A percentile compares a stretch with the other conserved stretches of the same genome.
Evolutionary conservation across 306 rosid genomes (phyloP).

Genomic region (Cicer bijugum): DNA sequence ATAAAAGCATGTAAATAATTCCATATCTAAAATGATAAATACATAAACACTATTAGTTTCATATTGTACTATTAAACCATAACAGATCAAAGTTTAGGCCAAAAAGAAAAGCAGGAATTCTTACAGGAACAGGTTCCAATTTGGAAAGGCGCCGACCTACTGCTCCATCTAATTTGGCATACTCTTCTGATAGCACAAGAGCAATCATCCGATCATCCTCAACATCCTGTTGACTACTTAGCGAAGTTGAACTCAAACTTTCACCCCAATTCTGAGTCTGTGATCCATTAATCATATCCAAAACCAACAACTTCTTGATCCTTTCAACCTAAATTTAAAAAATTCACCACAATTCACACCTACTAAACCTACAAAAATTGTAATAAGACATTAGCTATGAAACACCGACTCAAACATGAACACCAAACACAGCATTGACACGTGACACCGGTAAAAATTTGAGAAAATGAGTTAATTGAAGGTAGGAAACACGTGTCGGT

Average conservation of each 20-base stretch:
- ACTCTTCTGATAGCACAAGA: constrained; percentile 71
- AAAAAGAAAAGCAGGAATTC: constrained; percentile 31
- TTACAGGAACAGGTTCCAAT: constrained; percentile 74
- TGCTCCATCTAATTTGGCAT: constrained; percentile 74
- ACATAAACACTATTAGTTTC: background rate
- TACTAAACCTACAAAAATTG: constrained; percentile 34
- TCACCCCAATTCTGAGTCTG: constrained; percentile 51
- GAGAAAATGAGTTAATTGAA: no score
- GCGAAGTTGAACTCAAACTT: constrained; percentile 69
- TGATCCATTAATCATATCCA: constrained; percentile 54
- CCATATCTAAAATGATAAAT: background rate
- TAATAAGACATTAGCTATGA: background rate
- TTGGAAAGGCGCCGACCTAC: constrained; percentile 69
- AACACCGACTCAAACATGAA: no score
- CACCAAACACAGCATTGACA: no score
- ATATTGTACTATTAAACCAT: background rate
- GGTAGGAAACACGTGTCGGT: no score
- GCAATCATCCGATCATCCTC: constrained; percentile 90
- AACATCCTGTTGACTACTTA: constrained; percentile 59
- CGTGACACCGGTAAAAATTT: no score
- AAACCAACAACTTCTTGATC: background rate
- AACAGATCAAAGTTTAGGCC: constrained; percentile 25
- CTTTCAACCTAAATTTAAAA: constrained; percentile 16
- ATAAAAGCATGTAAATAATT: background rate
- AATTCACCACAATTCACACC: constrained; percentile 20